Evolutionary conservation across 2,329 filamentous ascomycete genomes (phyloP).

Genomic region (Sclerotinia borealis): DNA sequence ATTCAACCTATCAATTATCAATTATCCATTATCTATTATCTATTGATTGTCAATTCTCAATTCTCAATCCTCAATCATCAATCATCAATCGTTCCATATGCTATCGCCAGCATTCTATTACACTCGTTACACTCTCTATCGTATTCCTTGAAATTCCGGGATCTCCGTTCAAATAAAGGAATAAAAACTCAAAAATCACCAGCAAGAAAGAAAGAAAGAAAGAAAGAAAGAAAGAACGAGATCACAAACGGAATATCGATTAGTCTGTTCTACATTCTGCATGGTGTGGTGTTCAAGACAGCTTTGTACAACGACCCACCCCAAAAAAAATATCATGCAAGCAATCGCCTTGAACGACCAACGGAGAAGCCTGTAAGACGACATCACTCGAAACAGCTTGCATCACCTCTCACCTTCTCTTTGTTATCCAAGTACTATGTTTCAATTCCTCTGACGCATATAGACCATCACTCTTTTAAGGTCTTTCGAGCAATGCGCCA

Average conservation of each 20-base stretch:
- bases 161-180: neutral
- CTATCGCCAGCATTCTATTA: neutral
- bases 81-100: slow-evolving; percentile 6
- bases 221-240: slow-evolving; percentile 6
- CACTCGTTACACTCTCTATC: slow-evolving; percentile 5
- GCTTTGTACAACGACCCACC: slow-evolving; percentile 10
- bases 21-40: neutral
- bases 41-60: too few species aligned
- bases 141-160: slow-evolving; percentile 4
- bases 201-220: neutral
- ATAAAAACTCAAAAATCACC: neutral
- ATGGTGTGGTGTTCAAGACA: slow-evolving; percentile 10
- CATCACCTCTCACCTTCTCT: slow-evolving; percentile 8
- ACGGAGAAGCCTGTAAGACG: slow-evolving; percentile 8
- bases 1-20: neutral
- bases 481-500: slow-evolving; percentile 20
- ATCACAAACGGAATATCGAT: neutral
- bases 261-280: neutral
- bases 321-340: slow-evolving; percentile 11
- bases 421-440: neutral
- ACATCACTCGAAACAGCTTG: slow-evolving; percentile 10
- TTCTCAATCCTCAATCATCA: neutral
- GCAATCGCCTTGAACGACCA: slow-evolving; percentile 9
- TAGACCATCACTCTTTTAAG: slow-evolving; percentile 13
- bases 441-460: neutral